Percentiles rank a stretch among this genome's conserved stretches.
Conservation (phyloP, 192 early-diverging fungal genomes). For the Backusella parvicylindrica region DNA sequence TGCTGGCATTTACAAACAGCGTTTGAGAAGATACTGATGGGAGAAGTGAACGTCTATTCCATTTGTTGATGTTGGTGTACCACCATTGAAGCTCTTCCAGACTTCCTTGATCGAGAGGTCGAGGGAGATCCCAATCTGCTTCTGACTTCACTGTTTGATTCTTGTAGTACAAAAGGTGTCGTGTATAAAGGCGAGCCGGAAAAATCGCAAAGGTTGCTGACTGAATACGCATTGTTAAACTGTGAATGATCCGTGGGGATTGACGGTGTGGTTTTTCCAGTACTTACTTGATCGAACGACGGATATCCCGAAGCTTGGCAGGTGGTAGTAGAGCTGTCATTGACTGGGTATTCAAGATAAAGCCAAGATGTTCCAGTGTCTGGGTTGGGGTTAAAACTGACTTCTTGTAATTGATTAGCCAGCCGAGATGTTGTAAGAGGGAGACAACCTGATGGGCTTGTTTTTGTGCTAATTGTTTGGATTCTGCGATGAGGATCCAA, state of each 20-base stretch:
- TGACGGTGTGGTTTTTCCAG: background rate
- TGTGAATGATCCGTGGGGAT: slow-evolving; percentile 8
- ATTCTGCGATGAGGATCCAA: background rate
- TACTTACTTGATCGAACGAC: slow-evolving; percentile 21
- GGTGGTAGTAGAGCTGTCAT: slow-evolving; percentile 26
- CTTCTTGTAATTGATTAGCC: slow-evolving; percentile 22
- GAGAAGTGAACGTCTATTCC: slow-evolving; percentile 28
- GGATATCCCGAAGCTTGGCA: slow-evolving; percentile 25
- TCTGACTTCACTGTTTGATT: slow-evolving; percentile 2
- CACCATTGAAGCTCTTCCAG: slow-evolving; percentile 12
- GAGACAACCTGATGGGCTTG: background rate
- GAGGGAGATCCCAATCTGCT: background rate
- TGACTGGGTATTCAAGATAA: slow-evolving; percentile 15
- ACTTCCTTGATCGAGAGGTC: background rate
- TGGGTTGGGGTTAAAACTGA: slow-evolving; percentile 23
- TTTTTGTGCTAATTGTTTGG: background rate
- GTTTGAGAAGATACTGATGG: slow-evolving; percentile 14
- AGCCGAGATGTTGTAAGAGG: slow-evolving; percentile 7
- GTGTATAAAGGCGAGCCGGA: slow-evolving; percentile 28
- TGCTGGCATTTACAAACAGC: slow-evolving; percentile 28
- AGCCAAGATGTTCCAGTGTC: slow-evolving; percentile 31
- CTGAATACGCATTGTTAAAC: slow-evolving; percentile 22
- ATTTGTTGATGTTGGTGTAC: background rate
- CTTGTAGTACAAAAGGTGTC: slow-evolving; percentile 23
- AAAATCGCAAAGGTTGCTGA: slow-evolving; percentile 27